Evolutionary conservation across 2,329 filamentous ascomycete species (phyloP).

Genomic region (Ophiocordyceps camponoti-saundersi): DNA sequence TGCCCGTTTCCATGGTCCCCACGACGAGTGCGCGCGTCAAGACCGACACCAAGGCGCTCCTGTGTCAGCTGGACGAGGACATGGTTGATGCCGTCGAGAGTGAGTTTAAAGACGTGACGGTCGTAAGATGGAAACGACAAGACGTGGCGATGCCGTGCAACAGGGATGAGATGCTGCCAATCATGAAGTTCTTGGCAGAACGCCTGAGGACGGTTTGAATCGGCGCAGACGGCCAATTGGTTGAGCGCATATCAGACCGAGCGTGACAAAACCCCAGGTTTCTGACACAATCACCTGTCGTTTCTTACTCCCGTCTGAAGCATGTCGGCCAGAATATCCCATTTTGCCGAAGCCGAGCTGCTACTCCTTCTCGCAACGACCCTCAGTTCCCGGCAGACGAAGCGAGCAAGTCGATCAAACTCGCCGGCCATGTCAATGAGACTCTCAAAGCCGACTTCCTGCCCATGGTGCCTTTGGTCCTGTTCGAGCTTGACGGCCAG

Average conservation of each 20-base stretch:
- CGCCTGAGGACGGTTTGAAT: constrained; percentile 26
- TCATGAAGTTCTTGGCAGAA: constrained; percentile 71
- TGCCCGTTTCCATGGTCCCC: constrained; percentile 35
- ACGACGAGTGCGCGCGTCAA: constrained; percentile 30
- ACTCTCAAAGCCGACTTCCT: constrained; percentile 29
- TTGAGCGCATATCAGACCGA: too few species aligned
- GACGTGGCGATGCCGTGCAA: constrained; percentile 72
- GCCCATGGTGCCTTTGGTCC: constrained; percentile 20
- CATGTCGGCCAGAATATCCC: constrained; percentile 72
- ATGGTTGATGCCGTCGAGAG: constrained; percentile 46
- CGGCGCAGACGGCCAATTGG: not conserved
- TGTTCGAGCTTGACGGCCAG: constrained; percentile 54
- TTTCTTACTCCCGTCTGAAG: constrained; percentile 35
- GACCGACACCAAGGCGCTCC: constrained; percentile 43
- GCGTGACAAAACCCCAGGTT: not conserved
- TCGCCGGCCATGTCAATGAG: constrained; percentile 41
- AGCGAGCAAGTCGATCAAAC: constrained; percentile 49
- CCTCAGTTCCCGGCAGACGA: constrained; percentile 56
- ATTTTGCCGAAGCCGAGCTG: constrained; percentile 40
- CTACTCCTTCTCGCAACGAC: constrained; percentile 60
- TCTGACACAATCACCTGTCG: constrained; percentile 5
- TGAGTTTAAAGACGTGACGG: constrained; percentile 49
- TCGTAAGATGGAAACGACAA: constrained; percentile 49
- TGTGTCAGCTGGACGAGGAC: constrained; percentile 43
- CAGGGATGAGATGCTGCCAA: constrained; percentile 71